Conservation (phyloP, 1,139 yeast species). For the Candida sanyaensis region DNA sequence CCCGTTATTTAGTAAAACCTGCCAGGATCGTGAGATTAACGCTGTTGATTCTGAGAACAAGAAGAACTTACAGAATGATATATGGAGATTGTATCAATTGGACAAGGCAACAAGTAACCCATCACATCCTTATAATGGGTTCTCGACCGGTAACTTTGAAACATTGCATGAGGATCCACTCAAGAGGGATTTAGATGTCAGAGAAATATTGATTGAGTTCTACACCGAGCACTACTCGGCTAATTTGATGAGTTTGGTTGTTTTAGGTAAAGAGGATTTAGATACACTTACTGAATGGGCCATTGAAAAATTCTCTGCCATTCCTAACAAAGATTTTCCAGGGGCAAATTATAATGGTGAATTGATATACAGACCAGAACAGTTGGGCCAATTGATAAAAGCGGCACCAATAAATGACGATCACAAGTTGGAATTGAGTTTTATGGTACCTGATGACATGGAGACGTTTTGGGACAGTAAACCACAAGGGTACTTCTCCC, state of each 20-base stretch:
- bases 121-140: constrained; percentile 71
- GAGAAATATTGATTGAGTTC: constrained; percentile 66
- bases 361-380: constrained; percentile 36
- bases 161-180: constrained; percentile 63
- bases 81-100: constrained; percentile 86
- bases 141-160: constrained; percentile 70
- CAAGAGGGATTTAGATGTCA: constrained; percentile 51
- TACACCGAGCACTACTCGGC: constrained; percentile 66
- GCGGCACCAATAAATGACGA: constrained; percentile 85
- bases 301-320: constrained; percentile 60
- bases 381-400: constrained; percentile 55
- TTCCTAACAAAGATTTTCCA: constrained; percentile 57
- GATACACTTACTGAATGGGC: constrained; percentile 75
- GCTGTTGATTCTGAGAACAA: constrained; percentile 97
- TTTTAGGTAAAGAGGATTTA: constrained; percentile 79
- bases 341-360: constrained; percentile 48
- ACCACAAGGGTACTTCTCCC: constrained; percentile 74
- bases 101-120: constrained; percentile 74
- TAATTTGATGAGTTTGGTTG: constrained; percentile 83
- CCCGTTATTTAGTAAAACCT: constrained; percentile 77
- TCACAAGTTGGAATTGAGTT: constrained; percentile 65
- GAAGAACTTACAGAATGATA: constrained; percentile 86
- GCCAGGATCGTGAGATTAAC: constrained; percentile 88
- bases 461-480: constrained; percentile 62
- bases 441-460: constrained; percentile 74